Evolutionary conservation across 2,329 filamentous ascomycete species (phyloP), one percentile per base, ranked within the genome.

Genomic region (Colletotrichum euphorbiae): DNA sequence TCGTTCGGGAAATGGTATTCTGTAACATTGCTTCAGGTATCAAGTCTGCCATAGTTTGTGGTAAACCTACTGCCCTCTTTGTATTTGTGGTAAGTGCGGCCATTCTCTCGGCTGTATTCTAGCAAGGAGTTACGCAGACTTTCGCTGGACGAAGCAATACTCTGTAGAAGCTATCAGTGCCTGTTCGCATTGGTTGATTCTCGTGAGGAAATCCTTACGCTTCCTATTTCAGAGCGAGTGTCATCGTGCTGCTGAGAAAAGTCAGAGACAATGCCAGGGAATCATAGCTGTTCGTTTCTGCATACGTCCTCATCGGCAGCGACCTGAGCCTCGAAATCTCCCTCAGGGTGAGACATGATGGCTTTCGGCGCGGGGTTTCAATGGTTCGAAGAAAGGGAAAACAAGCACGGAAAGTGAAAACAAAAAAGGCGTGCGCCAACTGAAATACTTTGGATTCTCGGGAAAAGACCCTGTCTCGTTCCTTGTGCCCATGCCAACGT

Each of bases 81-180:
- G 51, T 74, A 75, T 0, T 68, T 72, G 36, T 76, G 74, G n/a
- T 76, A 77, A 0, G 73, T 75, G 11, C 74, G 71, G 1, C 75
- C 74, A 11, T 77, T 75, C 24, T 77, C 75, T 17, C 72, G 42
- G 7, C 74, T 71, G 21, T 75, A 75, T 3, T 63, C 69, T 2
- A 73, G 59, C 5, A 75, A 71, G 7, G 68, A 74, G 1, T 66
- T 72, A n/a, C 6, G 66, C 2, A 75, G 61, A 1, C 72, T 75
- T 0, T 73, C 69, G 1, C 73, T 76, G 0, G 71, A 71, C 2
- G 62, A 45, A 21, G 45, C 45, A 11, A 64, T 36, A 15, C 54
- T 64, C 24, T 51, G 15, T 6, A 15, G 7, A 21, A 48, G 24
- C 17, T 9, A 21, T 24, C 12, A 11, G 17, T 48, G 45, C 21